A percentile compares a stretch with the other conserved stretches of the same genome.
Evolutionary conservation across 192 early-diverging fungal genomes (phyloP).

Genomic region (Backusella liffmaniae): DNA sequence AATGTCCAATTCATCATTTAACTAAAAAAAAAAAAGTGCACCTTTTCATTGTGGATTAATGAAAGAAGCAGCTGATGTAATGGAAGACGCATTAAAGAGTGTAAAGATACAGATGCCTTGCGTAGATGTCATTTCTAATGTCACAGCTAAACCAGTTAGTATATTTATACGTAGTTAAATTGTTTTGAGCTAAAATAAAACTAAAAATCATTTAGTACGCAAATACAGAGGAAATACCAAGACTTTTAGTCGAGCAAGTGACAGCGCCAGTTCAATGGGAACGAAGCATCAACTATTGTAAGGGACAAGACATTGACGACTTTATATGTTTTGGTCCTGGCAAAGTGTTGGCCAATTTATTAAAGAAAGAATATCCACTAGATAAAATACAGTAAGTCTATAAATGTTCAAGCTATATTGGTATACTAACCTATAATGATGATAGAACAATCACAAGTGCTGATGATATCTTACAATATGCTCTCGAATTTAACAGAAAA

Average conservation of each 20-base stretch:
- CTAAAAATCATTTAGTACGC: conserved; percentile 16
- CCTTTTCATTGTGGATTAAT: conserved; percentile 96
- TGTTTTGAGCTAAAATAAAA: background rate
- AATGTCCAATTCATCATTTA: background rate
- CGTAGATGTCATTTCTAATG: conserved; percentile 91
- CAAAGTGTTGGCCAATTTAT: conserved; percentile 85
- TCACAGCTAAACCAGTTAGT: conserved; percentile 80
- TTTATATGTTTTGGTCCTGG: conserved; percentile 88
- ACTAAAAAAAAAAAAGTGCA: conserved; percentile 45
- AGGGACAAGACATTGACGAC: conserved; percentile 75
- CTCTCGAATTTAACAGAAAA: conserved; percentile 19
- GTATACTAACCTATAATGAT: conserved; percentile 1
- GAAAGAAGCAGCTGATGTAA: conserved; percentile 77
- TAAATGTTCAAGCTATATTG: conserved; percentile 21
- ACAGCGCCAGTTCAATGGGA: conserved; percentile 90
- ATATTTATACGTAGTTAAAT: background rate
- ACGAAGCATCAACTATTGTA: conserved; percentile 76
- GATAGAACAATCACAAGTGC: conserved; percentile 35
- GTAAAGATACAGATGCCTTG: conserved; percentile 70
- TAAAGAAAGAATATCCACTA: conserved; percentile 81
- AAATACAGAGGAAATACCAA: conserved; percentile 56
- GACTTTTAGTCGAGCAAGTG: conserved; percentile 74
- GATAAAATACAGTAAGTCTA: conserved; percentile 62
- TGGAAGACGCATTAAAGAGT: conserved; percentile 69
- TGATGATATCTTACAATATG: conserved; percentile 30